Base-by-base conservation (phyloP, 73 alveolate species). In the Blepharisma stoltei region DNA sequence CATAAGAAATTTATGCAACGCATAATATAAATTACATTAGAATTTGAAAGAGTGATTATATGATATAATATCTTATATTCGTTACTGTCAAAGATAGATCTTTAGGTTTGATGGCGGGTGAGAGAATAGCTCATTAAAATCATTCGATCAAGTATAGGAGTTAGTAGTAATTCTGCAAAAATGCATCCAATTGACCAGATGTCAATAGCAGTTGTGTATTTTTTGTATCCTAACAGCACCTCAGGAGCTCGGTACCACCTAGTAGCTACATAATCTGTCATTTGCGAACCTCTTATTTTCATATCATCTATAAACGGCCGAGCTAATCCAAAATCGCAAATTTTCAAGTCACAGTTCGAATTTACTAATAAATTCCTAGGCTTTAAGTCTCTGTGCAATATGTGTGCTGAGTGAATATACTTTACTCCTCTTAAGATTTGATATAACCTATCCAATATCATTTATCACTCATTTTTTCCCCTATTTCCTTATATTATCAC, bases 171-270 rank as follows among this genome's bases (percentile, higher is more conserved):
- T 82, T 95, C 99, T 6, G 97, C 99, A 68, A 95, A 89, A 47
- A 93, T 89, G 81, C 98, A 93, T 8, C 98, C 99, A 14, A 93
- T 95, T 11, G 97, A 88, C 99, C 99, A 95, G 70, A 89, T 85
- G 67, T 89, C 97, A 37, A 92, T 87, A 14, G 89, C 82, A 54
- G 78, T 54, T 3, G 88, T 54, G 70, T 85, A 88, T 54, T 86
- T 71, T 67, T 86, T 87, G 82, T 83, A 79, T 8, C 86, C 67
- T 27, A 86, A 82, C 0, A 92, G 84, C 23, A 92, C 75, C 71
- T 89, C 97, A 5, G 97, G 97, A n/a, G 97, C 96, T 83, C 97
- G 76, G 76, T 89, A 92, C 96, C 96, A 92, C 41, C 97, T 67
- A 23, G 97, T 92, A 43, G 94, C 93, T 27, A 91, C 95, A 78